Percentiles rank a stretch among this genome's conserved stretches.
These are phyloP conservation scores for Ophiocordyceps camponoti-leonardi DNA, from an alignment of 2,329 filamentous ascomycete species.

Conservation along the genomic window DNA sequence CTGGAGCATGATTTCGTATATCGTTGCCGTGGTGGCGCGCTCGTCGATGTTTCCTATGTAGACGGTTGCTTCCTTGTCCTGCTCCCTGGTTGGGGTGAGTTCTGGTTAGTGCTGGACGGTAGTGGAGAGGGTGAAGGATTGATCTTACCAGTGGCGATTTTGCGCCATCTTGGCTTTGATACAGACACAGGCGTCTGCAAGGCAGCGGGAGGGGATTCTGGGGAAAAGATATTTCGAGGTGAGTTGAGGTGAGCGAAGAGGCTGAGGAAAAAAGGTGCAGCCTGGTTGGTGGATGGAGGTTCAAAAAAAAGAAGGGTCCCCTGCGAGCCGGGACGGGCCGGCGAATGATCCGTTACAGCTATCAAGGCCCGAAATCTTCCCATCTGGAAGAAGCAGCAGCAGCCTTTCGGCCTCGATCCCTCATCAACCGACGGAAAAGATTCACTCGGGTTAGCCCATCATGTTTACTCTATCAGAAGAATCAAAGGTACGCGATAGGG, in stretches of 20 bases:
- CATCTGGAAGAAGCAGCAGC: no score
- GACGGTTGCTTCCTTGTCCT: slow-evolving; percentile 95
- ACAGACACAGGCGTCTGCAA: background rate
- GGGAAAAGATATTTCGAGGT: background rate
- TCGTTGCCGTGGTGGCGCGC: slow-evolving; percentile 72
- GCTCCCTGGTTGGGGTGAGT: slow-evolving; percentile 48
- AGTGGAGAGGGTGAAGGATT: background rate
- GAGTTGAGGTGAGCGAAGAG: no score
- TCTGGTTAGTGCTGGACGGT: background rate
- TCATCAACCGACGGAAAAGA: background rate
- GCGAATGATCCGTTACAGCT: no score
- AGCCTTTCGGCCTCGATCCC: background rate
- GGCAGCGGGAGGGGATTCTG: background rate
- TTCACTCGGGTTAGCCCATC: background rate
- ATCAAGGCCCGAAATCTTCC: no score
- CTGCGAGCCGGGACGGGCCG: no score
- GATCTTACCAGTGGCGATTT: slow-evolving; percentile 53
- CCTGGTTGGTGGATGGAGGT: no score
- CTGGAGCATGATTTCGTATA: slow-evolving; percentile 98
- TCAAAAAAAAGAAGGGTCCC: no score
- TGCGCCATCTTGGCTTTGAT: slow-evolving; percentile 36
- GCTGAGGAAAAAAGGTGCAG: no score
- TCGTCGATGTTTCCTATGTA: slow-evolving; percentile 98
- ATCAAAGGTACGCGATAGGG: slow-evolving; percentile 59
- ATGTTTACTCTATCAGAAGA: slow-evolving; percentile 76